Percentiles rank a stretch among this genome's conserved stretches.
Evolutionary conservation across 768 basidiomycete genomes (phyloP).

Genomic region (Agaricus bisporus): DNA sequence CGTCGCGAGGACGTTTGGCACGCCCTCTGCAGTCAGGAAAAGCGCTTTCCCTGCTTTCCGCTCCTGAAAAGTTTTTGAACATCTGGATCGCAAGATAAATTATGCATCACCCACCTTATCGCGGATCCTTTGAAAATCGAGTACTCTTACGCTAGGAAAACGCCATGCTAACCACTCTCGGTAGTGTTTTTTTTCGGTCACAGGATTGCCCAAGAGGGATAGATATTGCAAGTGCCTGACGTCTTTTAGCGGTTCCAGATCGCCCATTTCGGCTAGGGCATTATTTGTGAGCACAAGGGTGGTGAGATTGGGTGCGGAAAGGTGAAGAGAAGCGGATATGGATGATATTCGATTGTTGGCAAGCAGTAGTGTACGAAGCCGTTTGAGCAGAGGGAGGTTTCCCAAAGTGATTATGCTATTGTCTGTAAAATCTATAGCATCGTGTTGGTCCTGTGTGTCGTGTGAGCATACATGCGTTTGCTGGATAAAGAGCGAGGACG

Average conservation of each 20-base stretch:
- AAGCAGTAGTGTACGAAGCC: slow-evolving; percentile 76
- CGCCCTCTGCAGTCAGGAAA: slow-evolving; percentile 75
- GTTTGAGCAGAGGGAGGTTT: slow-evolving; percentile 83
- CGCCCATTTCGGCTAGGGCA: slow-evolving; percentile 72
- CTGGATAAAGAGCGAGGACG: slow-evolving; percentile 21
- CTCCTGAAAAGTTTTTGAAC: slow-evolving; percentile 45
- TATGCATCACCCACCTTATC: slow-evolving; percentile 75
- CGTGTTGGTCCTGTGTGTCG: slow-evolving; percentile 73
- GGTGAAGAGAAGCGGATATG: slow-evolving; percentile 76
- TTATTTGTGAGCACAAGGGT: slow-evolving; percentile 84
- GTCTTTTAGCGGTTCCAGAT: slow-evolving; percentile 79
- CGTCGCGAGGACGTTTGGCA: slow-evolving; percentile 75
- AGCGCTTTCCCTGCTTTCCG: slow-evolving; percentile 65
- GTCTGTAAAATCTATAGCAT: slow-evolving; percentile 91
- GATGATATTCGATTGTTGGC: slow-evolving; percentile 86
- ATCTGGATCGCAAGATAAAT: slow-evolving; percentile 13
- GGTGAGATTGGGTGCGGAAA: slow-evolving; percentile 79
- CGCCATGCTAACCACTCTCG: slow-evolving; percentile 93
- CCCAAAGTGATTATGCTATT: slow-evolving; percentile 78
- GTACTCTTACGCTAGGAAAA: slow-evolving; percentile 80
- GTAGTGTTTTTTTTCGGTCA: slow-evolving; percentile 90
- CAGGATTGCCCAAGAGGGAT: slow-evolving; percentile 76
- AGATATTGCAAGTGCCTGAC: slow-evolving; percentile 69
- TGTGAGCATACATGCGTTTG: slow-evolving; percentile 12
- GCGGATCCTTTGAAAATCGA: slow-evolving; percentile 92